phyloP scores from a whole-genome alignment of 495 filamentous ascomycete genomes.

The Chaetomium fimeti region DNA sequence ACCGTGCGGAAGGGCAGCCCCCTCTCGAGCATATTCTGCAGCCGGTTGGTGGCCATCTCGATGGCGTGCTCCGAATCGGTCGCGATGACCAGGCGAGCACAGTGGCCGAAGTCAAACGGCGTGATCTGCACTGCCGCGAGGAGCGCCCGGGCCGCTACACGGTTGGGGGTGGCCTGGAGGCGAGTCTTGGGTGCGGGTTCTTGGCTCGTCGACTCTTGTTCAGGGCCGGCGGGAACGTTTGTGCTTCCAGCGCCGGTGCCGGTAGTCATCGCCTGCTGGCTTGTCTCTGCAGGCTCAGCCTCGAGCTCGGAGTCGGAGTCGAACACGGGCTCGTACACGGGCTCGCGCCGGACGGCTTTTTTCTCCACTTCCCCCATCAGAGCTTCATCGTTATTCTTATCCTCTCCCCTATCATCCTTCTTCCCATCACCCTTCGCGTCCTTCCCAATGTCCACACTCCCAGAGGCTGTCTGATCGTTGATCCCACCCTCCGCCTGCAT shows the following conservation, averaged over 20 bases:
- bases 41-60: background rate
- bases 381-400: no score
- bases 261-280: no score
- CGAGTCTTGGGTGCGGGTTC: background rate
- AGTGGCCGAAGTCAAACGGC: background rate
- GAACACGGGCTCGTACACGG: no score
- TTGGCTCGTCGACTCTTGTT: background rate
- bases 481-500: background rate
- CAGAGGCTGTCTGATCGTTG: no score
- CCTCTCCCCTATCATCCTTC: no score
- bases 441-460: no score
- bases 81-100: conserved; percentile 2
- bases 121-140: conserved; percentile 2
- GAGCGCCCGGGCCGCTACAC: conserved; percentile 2
- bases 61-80: background rate
- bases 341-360: no score
- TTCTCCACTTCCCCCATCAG: no score
- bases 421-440: no score
- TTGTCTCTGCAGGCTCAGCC: no score
- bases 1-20: background rate
- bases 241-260: no score
- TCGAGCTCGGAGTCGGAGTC: no score
- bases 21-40: background rate
- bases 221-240: background rate
- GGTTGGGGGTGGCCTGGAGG: background rate